Evolutionary conservation across 2,329 filamentous ascomycete genomes (phyloP), one percentile per base, ranked within the genome.

Genomic region (Penicillium fuscoglaucum): DNA sequence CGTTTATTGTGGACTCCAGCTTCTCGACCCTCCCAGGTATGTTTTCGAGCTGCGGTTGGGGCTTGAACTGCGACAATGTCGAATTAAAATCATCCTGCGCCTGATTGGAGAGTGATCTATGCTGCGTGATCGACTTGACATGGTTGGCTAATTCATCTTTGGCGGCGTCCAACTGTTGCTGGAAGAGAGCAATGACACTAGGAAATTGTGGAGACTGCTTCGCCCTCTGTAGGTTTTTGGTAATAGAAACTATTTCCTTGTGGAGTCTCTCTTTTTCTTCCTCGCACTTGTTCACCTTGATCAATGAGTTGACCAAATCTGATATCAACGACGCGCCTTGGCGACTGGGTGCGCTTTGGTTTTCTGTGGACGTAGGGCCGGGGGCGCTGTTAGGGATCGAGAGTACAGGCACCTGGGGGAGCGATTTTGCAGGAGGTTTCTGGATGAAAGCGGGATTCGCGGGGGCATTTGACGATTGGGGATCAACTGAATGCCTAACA

Each of bases 181-280:
- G 64, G 21, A 61, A 68, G 48, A 58, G 64, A 24, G 66, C 59
- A 17, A 62, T 45, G 5, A 65, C 64, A 6, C 70, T 68, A 4
- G 70, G 67, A 45, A 70, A 73, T 19, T 56, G 60, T 9, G 57
- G 50, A 37, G 5, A 64, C 56, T 21, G 41, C 39, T 41, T 57
- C 60, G 19, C 70, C 64, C 62, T 63, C 67, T 64, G 65, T 5
- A 82, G 33, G 46, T 77, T 68, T 40, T 75, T 66, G 17, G 75
- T 71, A 6, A 82, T 61, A 5, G 68, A 66, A 0, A 74, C 69
- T 19, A 72, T 64, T 37, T 66, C 70, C 26, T 65, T 68, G 21
- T 72, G 61, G 7, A 74, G 52, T 28, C 65, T 69, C 10, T 64
- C 60, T 48, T 60, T 69, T 37, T 66, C 64, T 2, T 71, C 61